phyloP scores from a whole-genome alignment of 2,329 filamentous ascomycete genomes.

The Paecilomyces dactylethromorphus region DNA sequence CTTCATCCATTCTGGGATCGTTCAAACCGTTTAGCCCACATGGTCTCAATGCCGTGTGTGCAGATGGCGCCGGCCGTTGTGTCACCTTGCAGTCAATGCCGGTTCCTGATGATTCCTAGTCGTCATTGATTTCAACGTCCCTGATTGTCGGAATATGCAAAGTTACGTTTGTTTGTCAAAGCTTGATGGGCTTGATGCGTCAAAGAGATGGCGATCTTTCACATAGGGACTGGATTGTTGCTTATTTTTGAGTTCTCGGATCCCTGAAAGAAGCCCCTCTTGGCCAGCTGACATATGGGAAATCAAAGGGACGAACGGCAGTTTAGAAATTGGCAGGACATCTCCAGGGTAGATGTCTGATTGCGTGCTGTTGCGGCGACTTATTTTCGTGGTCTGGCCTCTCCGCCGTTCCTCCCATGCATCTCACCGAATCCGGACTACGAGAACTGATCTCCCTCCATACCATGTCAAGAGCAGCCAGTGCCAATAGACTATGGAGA shows the following conservation, averaged over 20 bases:
- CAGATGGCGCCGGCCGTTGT: neutral
- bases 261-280: neutral
- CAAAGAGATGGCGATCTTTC: neutral
- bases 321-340: neutral
- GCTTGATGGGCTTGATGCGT: neutral
- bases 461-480: neutral
- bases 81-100: neutral
- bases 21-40: neutral
- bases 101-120: neutral
- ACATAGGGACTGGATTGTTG: neutral
- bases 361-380: neutral
- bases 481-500: neutral
- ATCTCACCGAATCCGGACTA: slow-evolving; percentile 8
- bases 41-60: neutral
- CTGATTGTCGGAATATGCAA: neutral
- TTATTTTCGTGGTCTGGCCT: neutral
- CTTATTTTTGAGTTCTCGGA: neutral
- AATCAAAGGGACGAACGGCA: neutral
- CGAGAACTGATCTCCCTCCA: neutral
- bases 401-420: slow-evolving; percentile 1
- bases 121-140: neutral
- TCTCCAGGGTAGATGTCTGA: neutral
- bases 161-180: neutral
- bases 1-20: neutral
- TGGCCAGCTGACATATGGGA: neutral